These are phyloP conservation scores for Solanum virginianum DNA, from an alignment of 257 asterid genomes.

Conservation along the genomic window DNA sequence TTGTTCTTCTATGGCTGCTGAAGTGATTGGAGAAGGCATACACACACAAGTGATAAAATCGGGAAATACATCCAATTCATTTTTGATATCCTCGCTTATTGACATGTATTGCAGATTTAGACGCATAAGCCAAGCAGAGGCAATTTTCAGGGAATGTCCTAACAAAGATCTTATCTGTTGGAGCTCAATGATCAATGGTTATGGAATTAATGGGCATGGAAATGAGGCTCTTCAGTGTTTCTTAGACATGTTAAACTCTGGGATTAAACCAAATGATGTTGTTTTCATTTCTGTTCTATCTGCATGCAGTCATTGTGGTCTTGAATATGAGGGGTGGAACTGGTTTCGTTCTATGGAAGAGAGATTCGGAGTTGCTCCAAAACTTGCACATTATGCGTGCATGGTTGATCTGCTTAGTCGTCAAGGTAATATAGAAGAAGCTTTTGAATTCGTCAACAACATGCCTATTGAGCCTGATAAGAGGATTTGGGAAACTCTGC, in stretches of 20 bases:
- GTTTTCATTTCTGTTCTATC: slow-evolving; percentile 65
- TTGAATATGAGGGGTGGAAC: slow-evolving; percentile 80
- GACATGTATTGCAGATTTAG: slow-evolving; percentile 77
- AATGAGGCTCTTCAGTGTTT: slow-evolving; percentile 61
- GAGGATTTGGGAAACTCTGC: slow-evolving; percentile 77
- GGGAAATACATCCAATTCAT: slow-evolving; percentile 39
- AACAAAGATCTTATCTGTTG: slow-evolving; percentile 59
- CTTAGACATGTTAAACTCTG: slow-evolving; percentile 39
- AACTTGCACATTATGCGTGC: slow-evolving; percentile 72
- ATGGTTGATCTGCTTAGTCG: slow-evolving; percentile 92
- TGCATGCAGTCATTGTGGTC: slow-evolving; percentile 79
- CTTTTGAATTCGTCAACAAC: slow-evolving; percentile 54
- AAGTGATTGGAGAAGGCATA: slow-evolving; percentile 43
- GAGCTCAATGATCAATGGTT: slow-evolving; percentile 93
- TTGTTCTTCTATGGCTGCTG: slow-evolving; percentile 28
- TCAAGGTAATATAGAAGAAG: slow-evolving; percentile 65
- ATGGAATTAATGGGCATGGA: slow-evolving; percentile 63
- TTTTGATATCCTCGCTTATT: slow-evolving; percentile 42
- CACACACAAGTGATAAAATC: slow-evolving; percentile 38
- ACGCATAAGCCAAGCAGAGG: slow-evolving; percentile 31
- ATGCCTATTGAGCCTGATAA: slow-evolving; percentile 70
- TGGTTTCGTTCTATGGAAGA: slow-evolving; percentile 63
- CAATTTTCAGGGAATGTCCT: slow-evolving; percentile 41
- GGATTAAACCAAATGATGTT: slow-evolving; percentile 54
- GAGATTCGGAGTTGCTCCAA: slow-evolving; percentile 36